phyloP scores from a whole-genome alignment of 208 protist species.

The Crithidia bombi region DNA sequence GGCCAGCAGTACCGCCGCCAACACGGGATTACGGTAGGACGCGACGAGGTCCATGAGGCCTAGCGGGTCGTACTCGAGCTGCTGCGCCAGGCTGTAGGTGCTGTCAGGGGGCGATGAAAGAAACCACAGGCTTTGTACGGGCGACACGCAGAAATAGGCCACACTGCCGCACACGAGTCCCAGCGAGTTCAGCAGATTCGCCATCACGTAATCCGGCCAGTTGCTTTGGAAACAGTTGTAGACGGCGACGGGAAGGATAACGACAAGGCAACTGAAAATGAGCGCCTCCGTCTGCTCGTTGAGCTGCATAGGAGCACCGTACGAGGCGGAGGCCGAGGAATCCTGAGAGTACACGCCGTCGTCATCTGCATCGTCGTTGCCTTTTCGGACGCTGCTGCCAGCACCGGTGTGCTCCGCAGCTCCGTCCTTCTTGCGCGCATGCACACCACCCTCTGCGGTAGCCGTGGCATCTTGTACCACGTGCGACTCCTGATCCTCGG shows the following conservation, averaged over 20 bases:
- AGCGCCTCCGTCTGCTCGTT: conserved; percentile 73
- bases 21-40: conserved; percentile 37
- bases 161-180: conserved; percentile 61
- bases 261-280: conserved; percentile 65
- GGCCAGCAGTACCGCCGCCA: conserved; percentile 33
- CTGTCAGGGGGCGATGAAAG: conserved; percentile 29
- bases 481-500: conserved; percentile 8
- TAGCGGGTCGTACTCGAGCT: conserved; percentile 73
- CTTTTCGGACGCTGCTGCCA: neutral
- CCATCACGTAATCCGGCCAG: conserved; percentile 54
- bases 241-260: conserved; percentile 60
- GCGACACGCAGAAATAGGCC: conserved; percentile 67
- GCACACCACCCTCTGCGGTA: conserved; percentile 1
- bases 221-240: conserved; percentile 82
- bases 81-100: conserved; percentile 33
- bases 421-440: conserved; percentile 6
- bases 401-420: neutral
- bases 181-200: conserved; percentile 67
- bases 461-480: conserved; percentile 3
- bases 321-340: conserved; percentile 7
- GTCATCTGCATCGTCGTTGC: conserved; percentile 14
- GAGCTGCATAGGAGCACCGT: conserved; percentile 42
- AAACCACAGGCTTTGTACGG: conserved; percentile 78
- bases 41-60: conserved; percentile 57
- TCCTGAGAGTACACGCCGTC: conserved; percentile 20